Evolutionary conservation across 2,329 filamentous ascomycete species (phyloP).

Genomic region (Hymenoscyphus fraxineus): DNA sequence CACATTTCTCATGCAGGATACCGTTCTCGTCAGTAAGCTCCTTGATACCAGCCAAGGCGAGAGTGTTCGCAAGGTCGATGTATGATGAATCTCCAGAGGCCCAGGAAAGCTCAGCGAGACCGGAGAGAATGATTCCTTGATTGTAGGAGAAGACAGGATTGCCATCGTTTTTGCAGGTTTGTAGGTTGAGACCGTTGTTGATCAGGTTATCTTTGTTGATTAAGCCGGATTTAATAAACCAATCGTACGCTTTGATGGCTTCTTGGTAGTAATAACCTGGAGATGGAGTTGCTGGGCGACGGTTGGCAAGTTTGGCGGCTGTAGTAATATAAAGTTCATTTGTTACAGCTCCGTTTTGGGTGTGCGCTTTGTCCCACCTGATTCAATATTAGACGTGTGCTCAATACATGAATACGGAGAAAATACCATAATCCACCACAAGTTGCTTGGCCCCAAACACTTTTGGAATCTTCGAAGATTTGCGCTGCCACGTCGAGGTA

Average conservation of each 20-base stretch:
- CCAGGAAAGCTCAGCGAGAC: constrained; percentile 54
- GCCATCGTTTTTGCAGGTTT: constrained; percentile 48
- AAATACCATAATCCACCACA: constrained; percentile 48
- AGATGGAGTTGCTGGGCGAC: constrained; percentile 48
- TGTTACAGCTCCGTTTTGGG: constrained; percentile 52
- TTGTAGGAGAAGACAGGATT: constrained; percentile 50
- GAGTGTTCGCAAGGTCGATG: constrained; percentile 47
- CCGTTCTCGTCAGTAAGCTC: constrained; percentile 43
- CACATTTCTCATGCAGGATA: constrained; percentile 52
- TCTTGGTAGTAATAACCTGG: constrained; percentile 54
- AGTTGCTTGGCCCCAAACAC: constrained; percentile 47
- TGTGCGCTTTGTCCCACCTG: constrained; percentile 50
- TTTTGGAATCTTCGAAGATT: constrained; percentile 55
- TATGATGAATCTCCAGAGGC: constrained; percentile 40
- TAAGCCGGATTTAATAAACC: constrained; percentile 47
- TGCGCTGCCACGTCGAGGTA: constrained; percentile 51
- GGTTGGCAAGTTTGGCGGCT: constrained; percentile 53
- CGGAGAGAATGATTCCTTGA: constrained; percentile 59
- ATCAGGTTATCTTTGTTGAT: constrained; percentile 46
- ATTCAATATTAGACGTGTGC: constrained; percentile 8
- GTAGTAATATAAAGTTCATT: constrained; percentile 55
- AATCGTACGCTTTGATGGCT: constrained; percentile 46
- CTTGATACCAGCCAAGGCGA: constrained; percentile 51
- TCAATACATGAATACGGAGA: not conserved
- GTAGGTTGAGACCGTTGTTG: constrained; percentile 48